Evolutionary conservation across 1,284 basidiomycete genomes (phyloP), one percentile per base, ranked within the genome.

Genomic region (Stygiomarasmius scandens): DNA sequence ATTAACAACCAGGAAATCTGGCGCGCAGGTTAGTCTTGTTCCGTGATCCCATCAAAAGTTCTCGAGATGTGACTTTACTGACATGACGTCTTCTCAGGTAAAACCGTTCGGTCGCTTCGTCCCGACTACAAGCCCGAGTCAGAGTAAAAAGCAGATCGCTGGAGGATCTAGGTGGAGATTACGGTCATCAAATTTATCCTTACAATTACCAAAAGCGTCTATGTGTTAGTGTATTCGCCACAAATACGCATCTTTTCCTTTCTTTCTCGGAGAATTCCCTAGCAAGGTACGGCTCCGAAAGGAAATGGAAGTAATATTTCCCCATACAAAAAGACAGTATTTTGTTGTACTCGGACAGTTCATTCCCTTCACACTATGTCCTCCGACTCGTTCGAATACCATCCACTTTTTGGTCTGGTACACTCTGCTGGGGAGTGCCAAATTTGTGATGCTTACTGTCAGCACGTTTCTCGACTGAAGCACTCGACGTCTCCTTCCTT

Each of bases 1-100:
- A 98, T 99, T 69, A 90, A 98, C 77, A 85, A 92, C 70, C 94
- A 96, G 76, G 96, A 99, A 82, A 98, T 99, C 77, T 99, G 96
- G 95, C 81, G 93, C 64, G 95, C 95, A 64, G 94, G 92, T 82
- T 78, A 74, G 85, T 57, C 9, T 10, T 22, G 36, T 2, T 11
- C 34, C 29, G 14, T 54, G 2, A 19, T 54, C 14, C 8, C 25
- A 20, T 47, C 50, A 23, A 19, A n/a, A 20, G 20, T 27, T 29
- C 12, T 51, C 25, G 12, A 43, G n/a, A 10, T 27, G 12, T 45
- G 45, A 54, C 20, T 60, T 45, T 43, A 51, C 27, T 58, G 10
- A 54, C 24, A 32, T 32, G 29, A 5, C 29, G 24, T 49, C 48
- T 52, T 48, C 64, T 46, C 55, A 86, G 87, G 89, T 73, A 90